Evolutionary conservation across 2,329 filamentous ascomycete species (phyloP).

Genomic region (Didymella glomerata): DNA sequence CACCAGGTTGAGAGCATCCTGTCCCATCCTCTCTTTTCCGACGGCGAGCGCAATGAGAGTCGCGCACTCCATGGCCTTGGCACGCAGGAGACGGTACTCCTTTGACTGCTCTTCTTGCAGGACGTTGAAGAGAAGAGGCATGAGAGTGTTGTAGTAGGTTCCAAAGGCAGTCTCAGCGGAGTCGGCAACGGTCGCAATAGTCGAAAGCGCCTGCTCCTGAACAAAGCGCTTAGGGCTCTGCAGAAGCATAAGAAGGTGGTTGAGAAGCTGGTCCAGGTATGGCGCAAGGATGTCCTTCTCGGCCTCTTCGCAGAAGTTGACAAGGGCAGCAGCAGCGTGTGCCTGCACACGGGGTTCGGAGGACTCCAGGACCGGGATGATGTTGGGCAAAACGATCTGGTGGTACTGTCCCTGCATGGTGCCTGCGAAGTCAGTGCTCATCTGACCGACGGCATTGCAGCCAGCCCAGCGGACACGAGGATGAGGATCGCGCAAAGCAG

Average conservation of each 20-base stretch:
- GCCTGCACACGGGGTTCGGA: slow-evolving; percentile 94
- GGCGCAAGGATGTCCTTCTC: slow-evolving; percentile 91
- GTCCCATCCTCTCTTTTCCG: slow-evolving; percentile 88
- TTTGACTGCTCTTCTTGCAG: slow-evolving; percentile 90
- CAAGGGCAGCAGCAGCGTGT: slow-evolving; percentile 94
- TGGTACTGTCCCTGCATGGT: slow-evolving; percentile 98
- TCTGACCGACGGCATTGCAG: slow-evolving; percentile 98
- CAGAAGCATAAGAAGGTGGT: slow-evolving; percentile 84
- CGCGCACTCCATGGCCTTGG: slow-evolving; percentile 99
- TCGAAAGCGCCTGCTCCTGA: slow-evolving; percentile 96
- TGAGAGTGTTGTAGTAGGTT: slow-evolving; percentile 94
- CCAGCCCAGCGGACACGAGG: slow-evolving; percentile 96
- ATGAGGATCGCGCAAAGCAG: slow-evolving; percentile 86
- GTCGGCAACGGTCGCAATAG: slow-evolving; percentile 98
- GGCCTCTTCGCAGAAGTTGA: slow-evolving; percentile 99
- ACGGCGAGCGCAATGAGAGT: slow-evolving; percentile 95
- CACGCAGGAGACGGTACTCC: slow-evolving; percentile 87
- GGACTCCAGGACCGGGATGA: slow-evolving; percentile 90
- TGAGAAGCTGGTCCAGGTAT: slow-evolving; percentile 87
- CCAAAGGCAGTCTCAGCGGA: slow-evolving; percentile 94
- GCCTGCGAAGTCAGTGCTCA: slow-evolving; percentile 98
- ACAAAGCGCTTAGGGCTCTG: slow-evolving; percentile 95
- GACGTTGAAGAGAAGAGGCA: slow-evolving; percentile 93
- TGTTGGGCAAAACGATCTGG: slow-evolving; percentile 82
- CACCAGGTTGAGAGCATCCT: slow-evolving; percentile 86